Evolutionary conservation across 2,329 filamentous ascomycete genomes (phyloP), one percentile per base, ranked within the genome.

Genomic region (Coniosporium tulheliwenetii): DNA sequence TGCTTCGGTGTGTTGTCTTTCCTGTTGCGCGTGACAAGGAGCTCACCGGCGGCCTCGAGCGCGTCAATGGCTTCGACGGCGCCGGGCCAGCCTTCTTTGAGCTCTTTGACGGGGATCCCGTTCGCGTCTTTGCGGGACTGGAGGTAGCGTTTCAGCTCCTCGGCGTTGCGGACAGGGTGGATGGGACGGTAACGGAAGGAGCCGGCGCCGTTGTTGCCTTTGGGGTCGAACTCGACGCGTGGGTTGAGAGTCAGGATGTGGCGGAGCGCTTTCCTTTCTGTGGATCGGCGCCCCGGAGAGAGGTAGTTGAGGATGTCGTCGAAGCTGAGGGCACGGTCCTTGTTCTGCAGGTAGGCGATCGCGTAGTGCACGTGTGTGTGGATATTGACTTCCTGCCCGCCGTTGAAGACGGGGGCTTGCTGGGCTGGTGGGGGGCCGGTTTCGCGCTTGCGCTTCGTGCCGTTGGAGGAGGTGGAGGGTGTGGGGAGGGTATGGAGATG

Each of bases 11-110:
- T 75, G 54, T 83, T 81, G 58, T 96, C 89, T 66, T 96, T 96
- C 64, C 91, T 93, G 42, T 87, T 87, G 45, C 87, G 77, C 15
- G 85, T 82, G 5, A 95, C 85, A 31, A 96, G 70, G 37, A 96
- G 70, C 59, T 81, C 80, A 54, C 87, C 80, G 56, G 83, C 75
- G 34, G 63, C 63, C 65, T 95, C 89, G 39, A 98, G 71, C 49
- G 75, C 69, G 46, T 81, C 74, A 56, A 98, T 81, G 8, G 81
- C 74, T 14, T 80, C 74, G 45, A 87, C 78, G 53, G 85, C 93
- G 51, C 81, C 79, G 16, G 81, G 78, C 91, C 91, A 98, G 47
- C 91, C 91, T 57, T 98, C 91, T 62, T 94, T 93, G 45, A 98
- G 73, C 52, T 95, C 86, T 58, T 85, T 86, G 46, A 96, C 85